These are phyloP conservation scores for Aspergillus sp. DNA, from an alignment of 2,329 filamentous ascomycete species.

Conservation along the genomic window DNA sequence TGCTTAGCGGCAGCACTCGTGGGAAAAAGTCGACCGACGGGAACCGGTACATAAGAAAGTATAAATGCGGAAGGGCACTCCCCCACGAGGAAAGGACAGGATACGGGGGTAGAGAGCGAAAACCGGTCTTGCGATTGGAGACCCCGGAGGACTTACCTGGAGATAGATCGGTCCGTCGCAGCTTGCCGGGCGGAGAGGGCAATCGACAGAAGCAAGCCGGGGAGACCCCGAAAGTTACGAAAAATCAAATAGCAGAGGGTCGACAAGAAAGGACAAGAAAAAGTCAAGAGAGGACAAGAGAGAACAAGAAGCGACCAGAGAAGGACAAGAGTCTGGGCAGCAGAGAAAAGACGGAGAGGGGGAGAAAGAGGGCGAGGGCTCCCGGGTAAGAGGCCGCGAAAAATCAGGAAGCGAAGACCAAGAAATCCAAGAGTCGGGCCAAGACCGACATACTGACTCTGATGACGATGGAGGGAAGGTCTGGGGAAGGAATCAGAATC, in stretches of 20 bases:
- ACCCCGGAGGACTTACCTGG: background rate
- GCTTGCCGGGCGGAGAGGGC: background rate
- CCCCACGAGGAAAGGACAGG: background rate
- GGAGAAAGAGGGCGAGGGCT: background rate
- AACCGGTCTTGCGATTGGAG: background rate
- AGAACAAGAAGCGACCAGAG: conserved; percentile 11
- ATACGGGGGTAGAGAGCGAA: background rate
- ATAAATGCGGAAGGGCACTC: background rate
- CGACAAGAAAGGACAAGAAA: conserved; percentile 11
- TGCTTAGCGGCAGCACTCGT: background rate
- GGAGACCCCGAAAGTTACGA: background rate
- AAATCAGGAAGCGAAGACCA: conserved; percentile 15
- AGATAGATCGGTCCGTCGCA: background rate
- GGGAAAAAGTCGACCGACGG: background rate
- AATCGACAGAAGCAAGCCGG: background rate
- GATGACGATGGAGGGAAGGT: conserved; percentile 5
- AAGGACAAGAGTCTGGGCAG: conserved; percentile 18
- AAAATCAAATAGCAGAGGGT: background rate
- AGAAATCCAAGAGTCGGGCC: conserved; percentile 13
- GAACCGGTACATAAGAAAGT: background rate
- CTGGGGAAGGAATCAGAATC: conserved; percentile 1
- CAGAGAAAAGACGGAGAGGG: conserved; percentile 6
- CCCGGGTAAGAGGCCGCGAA: background rate
- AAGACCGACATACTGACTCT: conserved; percentile 11
- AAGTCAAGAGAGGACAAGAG: conserved; percentile 13